A percentile compares a stretch with the other conserved stretches of the same genome.
Conservation (phyloP, 225 moss, liverwort and hornwort species). For the Antitrichia curtipendula region DNA sequence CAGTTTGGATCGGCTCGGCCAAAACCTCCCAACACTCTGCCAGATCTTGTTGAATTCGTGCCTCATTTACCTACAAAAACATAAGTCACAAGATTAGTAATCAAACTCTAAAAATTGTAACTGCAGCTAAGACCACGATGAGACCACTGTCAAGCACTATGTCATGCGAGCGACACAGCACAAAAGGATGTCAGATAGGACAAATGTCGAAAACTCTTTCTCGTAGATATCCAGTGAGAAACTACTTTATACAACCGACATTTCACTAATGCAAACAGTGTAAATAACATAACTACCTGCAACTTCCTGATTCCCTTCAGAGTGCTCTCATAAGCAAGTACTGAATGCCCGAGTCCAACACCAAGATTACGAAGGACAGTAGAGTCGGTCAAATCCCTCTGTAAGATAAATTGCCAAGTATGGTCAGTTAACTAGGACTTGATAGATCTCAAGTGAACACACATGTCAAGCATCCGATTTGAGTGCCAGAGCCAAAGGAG, state of each 20-base stretch:
- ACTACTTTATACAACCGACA: background rate
- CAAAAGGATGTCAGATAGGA: background rate
- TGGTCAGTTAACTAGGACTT: background rate
- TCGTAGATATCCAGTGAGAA: background rate
- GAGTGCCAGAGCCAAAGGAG: background rate
- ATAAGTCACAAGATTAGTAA: background rate
- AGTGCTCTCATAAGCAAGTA: conserved; percentile 77
- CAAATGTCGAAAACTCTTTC: background rate
- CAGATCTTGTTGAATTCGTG: conserved; percentile 47
- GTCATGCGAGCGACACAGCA: background rate
- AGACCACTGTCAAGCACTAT: background rate
- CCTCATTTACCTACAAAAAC: conserved; percentile 49
- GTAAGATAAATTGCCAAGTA: background rate
- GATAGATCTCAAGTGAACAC: background rate
- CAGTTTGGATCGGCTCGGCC: conserved; percentile 76
- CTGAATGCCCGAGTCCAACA: conserved; percentile 65
- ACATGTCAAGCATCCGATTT: background rate
- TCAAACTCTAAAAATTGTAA: background rate
- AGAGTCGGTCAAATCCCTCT: conserved; percentile 75
- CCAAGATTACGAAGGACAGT: conserved; percentile 74
- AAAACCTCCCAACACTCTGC: conserved; percentile 66
- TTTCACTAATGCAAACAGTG: background rate
- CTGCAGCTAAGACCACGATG: background rate
- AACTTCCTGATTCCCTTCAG: conserved; percentile 60
- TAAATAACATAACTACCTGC: conserved; percentile 15